Percentiles rank a stretch among this genome's conserved stretches.
These are phyloP conservation scores for Dipodascus geniculatus DNA, from an alignment of 805 yeast species.

Conservation along the genomic window DNA sequence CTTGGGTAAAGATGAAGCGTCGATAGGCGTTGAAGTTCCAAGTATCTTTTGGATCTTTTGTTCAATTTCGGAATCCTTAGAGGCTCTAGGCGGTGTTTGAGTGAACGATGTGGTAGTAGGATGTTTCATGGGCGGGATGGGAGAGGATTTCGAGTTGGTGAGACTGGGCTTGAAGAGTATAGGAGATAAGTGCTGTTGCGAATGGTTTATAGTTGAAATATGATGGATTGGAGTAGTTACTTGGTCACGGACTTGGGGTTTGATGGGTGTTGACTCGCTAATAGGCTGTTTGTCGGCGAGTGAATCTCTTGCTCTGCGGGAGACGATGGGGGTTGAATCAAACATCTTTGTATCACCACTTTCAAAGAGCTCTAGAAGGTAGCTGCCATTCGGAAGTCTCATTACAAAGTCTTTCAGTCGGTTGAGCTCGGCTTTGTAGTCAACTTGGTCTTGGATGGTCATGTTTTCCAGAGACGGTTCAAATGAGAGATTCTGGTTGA, in stretches of 20 bases:
- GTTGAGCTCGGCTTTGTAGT: neutral
- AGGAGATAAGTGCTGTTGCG: neutral
- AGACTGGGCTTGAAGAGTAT: neutral
- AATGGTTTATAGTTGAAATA: neutral
- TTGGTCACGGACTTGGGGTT: neutral
- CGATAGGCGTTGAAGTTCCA: neutral
- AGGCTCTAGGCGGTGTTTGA: neutral
- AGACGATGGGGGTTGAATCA: neutral
- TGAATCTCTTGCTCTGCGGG: neutral
- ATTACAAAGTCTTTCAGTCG: neutral
- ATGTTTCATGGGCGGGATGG: neutral
- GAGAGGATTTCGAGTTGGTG: too few relatives aligned
- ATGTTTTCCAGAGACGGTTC: neutral
- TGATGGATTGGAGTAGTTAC: neutral
- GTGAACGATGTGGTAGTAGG: neutral
- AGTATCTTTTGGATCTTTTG: neutral
- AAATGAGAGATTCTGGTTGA: neutral
- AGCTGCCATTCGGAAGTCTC: constrained; percentile 1
- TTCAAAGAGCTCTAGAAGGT: neutral
- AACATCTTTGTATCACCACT: neutral
- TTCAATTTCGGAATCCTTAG: neutral
- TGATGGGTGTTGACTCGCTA: neutral
- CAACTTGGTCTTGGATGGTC: neutral
- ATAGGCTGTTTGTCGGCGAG: neutral
- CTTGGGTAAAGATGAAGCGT: neutral